Conservation (phyloP, 192 early-diverging fungal species). For the Rhizophagus sp. region DNA sequence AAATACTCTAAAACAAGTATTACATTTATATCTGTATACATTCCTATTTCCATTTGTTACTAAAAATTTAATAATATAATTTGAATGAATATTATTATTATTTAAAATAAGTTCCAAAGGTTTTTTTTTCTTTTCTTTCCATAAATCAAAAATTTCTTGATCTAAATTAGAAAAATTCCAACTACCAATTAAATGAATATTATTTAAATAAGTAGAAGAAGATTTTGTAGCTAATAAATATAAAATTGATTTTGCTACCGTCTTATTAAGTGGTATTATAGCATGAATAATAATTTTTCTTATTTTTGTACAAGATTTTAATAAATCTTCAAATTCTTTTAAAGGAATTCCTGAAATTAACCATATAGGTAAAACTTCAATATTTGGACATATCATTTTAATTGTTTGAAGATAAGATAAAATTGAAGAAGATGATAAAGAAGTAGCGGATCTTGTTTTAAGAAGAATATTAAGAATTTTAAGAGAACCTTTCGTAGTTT, state of each 20-base stretch:
- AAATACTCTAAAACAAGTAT: too few relatives aligned
- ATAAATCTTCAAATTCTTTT: neutral
- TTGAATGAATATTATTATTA: neutral
- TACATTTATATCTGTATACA: too few relatives aligned
- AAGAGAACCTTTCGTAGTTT: neutral
- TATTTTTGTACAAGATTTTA: neutral
- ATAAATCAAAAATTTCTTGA: neutral
- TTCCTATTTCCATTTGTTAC: too few relatives aligned
- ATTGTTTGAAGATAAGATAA: neutral
- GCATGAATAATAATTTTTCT: neutral
- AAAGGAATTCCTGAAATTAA: neutral
- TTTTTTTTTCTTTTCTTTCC: neutral
- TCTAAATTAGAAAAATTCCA: neutral
- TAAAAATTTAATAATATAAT: neutral
- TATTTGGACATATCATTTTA: neutral
- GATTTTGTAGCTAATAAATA: neutral
- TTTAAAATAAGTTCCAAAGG: neutral
- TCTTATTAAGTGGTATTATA: neutral
- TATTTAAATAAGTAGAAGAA: neutral
- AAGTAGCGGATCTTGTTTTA: neutral
- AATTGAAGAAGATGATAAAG: neutral
- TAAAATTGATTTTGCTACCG: neutral
- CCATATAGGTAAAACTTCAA: neutral
- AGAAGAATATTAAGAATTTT: neutral
- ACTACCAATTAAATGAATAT: neutral